These are phyloP conservation scores for Leccinum sublutescens DNA, from an alignment of 768 basidiomycete species.

Conservation along the genomic window DNA sequence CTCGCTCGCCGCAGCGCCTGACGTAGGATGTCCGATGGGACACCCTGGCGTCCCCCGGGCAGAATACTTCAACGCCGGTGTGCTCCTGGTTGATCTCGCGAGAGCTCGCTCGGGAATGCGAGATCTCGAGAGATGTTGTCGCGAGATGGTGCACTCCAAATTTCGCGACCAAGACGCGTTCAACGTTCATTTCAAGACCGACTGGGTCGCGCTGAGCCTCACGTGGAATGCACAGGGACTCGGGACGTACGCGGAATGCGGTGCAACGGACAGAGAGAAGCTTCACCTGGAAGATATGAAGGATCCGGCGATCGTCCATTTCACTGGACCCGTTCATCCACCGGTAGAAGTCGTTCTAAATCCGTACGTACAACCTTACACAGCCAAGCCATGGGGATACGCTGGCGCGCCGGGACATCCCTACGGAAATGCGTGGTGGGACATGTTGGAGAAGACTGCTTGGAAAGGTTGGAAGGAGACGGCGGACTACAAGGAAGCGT, in stretches of 20 bases:
- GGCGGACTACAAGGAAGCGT: slow-evolving; percentile 18
- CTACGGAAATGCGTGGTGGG: slow-evolving; percentile 48
- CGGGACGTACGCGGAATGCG: slow-evolving; percentile 46
- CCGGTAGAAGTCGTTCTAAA: slow-evolving; percentile 44
- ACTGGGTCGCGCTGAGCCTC: slow-evolving; percentile 43
- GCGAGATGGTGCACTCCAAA: slow-evolving; percentile 28
- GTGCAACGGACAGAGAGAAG: slow-evolving; percentile 35
- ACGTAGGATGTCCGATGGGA: slow-evolving; percentile 52
- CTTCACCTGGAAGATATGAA: slow-evolving; percentile 36
- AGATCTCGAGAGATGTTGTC: slow-evolving; percentile 29
- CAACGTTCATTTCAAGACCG: slow-evolving; percentile 43
- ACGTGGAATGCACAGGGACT: slow-evolving; percentile 58
- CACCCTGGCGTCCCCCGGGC: slow-evolving; percentile 33
- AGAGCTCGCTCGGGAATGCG: slow-evolving; percentile 29
- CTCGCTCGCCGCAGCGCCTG: slow-evolving; percentile 43
- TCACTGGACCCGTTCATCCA: slow-evolving; percentile 56
- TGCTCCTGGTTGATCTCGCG: slow-evolving; percentile 50
- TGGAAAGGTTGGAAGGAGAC: slow-evolving; percentile 40
- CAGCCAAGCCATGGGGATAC: slow-evolving; percentile 60
- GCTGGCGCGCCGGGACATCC: slow-evolving; percentile 52
- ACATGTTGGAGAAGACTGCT: slow-evolving; percentile 37
- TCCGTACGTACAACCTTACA: slow-evolving; percentile 50
- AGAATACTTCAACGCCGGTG: slow-evolving; percentile 56
- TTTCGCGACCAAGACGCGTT: slow-evolving; percentile 52
- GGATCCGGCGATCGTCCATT: slow-evolving; percentile 51